Conservation (phyloP, 495 filamentous ascomycete genomes). For the Talaromyces trachyspermus region DNA sequence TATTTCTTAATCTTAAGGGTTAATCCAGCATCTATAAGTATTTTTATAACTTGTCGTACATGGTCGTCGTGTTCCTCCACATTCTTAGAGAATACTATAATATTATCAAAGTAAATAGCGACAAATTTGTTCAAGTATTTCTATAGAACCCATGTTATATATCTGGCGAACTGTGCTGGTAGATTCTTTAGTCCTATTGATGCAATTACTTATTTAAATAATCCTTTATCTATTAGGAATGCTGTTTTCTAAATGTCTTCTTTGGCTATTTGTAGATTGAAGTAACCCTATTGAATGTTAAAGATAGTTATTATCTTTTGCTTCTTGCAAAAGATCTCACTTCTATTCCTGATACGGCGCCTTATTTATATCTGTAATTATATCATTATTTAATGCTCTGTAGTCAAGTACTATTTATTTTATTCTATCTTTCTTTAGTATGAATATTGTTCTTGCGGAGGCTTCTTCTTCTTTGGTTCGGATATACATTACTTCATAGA, state of each 20-base stretch:
- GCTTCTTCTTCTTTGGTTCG: constrained; percentile 8
- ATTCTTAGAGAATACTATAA: constrained; percentile 11
- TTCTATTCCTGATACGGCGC: constrained; percentile 17
- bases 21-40: too few relatives aligned
- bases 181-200: too few relatives aligned
- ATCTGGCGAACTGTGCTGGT: too few relatives aligned
- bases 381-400: too few relatives aligned
- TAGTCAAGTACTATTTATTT: constrained; percentile 19
- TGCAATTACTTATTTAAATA: too few relatives aligned
- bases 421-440: constrained; percentile 19
- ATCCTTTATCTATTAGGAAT: too few relatives aligned
- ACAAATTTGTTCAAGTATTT: constrained; percentile 12
- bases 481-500: constrained; percentile 10
- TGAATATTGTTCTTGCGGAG: constrained; percentile 14
- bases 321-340: constrained; percentile 10
- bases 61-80: constrained; percentile 9
- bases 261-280: constrained; percentile 11
- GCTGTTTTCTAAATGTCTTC: constrained; percentile 13
- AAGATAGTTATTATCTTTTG: too few relatives aligned
- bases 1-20: too few relatives aligned
- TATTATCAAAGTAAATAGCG: constrained; percentile 11
- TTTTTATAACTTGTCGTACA: too few relatives aligned
- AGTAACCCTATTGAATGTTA: constrained; percentile 14
- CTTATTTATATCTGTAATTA: constrained; percentile 17
- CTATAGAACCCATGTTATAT: constrained; percentile 2